Evolutionary conservation across 257 asterid species (phyloP).

Genomic region (Salvia splendens): DNA sequence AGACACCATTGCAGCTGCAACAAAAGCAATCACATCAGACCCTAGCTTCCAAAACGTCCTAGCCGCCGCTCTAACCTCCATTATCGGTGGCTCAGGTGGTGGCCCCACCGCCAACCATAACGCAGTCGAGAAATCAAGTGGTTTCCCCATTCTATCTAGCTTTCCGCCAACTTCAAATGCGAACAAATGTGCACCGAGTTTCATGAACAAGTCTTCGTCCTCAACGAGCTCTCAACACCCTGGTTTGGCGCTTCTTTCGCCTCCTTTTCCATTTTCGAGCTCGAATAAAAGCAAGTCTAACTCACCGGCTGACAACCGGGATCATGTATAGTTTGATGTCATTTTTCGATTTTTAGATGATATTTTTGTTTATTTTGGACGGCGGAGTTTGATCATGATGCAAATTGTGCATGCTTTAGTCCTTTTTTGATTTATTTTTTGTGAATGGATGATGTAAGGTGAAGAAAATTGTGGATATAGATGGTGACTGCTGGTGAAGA

Average conservation of each 20-base stretch:
- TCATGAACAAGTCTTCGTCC: constrained; percentile 36
- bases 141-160: constrained; percentile 60
- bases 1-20: constrained; percentile 89
- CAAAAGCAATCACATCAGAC: constrained; percentile 82
- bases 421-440: constrained; percentile 9
- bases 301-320: constrained; percentile 46
- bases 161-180: constrained; percentile 57
- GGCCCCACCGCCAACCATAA: constrained; percentile 30
- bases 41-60: constrained; percentile 85
- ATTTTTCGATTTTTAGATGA: background rate
- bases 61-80: constrained; percentile 84
- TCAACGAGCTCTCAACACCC: constrained; percentile 39
- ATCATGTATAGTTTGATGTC: constrained; percentile 30
- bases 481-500: constrained; percentile 36
- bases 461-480: constrained; percentile 47
- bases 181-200: constrained; percentile 45
- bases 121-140: constrained; percentile 38
- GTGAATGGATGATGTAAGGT: constrained; percentile 36
- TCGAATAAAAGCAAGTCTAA: constrained; percentile 44
- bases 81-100: constrained; percentile 51
- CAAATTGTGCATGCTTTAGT: constrained; percentile 29
- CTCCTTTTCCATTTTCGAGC: constrained; percentile 43
- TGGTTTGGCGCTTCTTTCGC: constrained; percentile 41
- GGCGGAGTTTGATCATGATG: background rate
- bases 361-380: constrained; percentile 10